phyloP scores from a whole-genome alignment of 2,329 filamentous ascomycete genomes.

The Alternaria atra region DNA sequence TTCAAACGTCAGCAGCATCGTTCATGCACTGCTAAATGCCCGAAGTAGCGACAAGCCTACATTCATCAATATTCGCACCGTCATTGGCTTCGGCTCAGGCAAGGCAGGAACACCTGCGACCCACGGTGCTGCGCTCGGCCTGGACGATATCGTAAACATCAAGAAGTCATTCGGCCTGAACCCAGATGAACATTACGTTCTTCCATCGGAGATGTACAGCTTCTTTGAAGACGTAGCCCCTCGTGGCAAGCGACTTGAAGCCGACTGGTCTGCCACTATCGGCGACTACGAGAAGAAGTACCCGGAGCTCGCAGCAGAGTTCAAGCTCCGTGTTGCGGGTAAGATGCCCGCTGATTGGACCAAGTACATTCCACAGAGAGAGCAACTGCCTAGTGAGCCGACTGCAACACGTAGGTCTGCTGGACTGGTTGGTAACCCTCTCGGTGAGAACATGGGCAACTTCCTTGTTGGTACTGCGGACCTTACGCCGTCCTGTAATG shows the following conservation, averaged over 20 bases:
- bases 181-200: constrained; percentile 56
- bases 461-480: constrained; percentile 81
- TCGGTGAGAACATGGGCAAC: constrained; percentile 23
- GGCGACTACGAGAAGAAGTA: constrained; percentile 55
- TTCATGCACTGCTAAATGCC: constrained; percentile 57
- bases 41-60: constrained; percentile 59
- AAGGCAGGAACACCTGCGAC: constrained; percentile 64
- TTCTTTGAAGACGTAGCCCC: constrained; percentile 60
- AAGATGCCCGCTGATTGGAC: constrained; percentile 59
- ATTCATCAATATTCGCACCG: constrained; percentile 66
- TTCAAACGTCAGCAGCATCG: constrained; percentile 60
- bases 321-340: constrained; percentile 59
- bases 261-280: constrained; percentile 60
- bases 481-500: constrained; percentile 60
- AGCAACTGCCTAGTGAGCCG: constrained; percentile 54
- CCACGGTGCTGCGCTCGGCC: constrained; percentile 66
- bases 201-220: constrained; percentile 56
- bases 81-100: constrained; percentile 62
- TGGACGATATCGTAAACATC: constrained; percentile 63
- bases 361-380: constrained; percentile 58
- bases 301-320: constrained; percentile 60
- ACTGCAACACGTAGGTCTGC: constrained; percentile 61
- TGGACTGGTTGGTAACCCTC: constrained; percentile 6
- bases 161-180: constrained; percentile 61
- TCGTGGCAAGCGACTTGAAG: constrained; percentile 58